Evolutionary conservation across 192 early-diverging fungal species (phyloP).

Genomic region (Backusella liffmaniae): DNA sequence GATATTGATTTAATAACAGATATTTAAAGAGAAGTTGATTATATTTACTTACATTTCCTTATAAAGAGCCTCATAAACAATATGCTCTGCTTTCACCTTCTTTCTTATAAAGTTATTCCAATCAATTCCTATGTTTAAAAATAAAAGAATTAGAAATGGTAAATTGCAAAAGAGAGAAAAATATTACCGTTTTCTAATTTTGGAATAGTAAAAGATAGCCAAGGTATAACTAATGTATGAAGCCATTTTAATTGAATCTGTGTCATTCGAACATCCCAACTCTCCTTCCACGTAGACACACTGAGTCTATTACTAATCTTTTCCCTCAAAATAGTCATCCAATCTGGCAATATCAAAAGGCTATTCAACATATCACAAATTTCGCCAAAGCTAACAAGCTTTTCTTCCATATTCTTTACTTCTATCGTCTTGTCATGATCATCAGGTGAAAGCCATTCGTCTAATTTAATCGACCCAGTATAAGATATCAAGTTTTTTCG

Average conservation of each 20-base stretch:
- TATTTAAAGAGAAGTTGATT: background rate
- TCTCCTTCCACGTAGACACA: background rate
- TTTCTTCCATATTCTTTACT: background rate
- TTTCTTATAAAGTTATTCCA: conserved; percentile 13
- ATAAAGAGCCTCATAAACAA: conserved; percentile 12
- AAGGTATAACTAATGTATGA: conserved; percentile 13
- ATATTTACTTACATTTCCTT: background rate
- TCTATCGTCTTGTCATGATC: background rate
- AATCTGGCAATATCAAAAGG: background rate
- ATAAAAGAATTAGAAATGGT: background rate
- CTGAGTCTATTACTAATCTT: background rate
- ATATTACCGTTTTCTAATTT: background rate
- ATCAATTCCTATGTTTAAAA: background rate
- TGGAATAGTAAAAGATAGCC: conserved; percentile 16
- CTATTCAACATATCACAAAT: conserved; percentile 1
- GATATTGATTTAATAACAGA: background rate
- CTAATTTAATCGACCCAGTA: background rate
- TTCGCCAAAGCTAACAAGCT: background rate
- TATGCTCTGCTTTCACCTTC: conserved; percentile 19
- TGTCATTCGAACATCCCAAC: background rate
- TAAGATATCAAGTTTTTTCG: background rate
- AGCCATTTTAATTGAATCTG: conserved; percentile 3
- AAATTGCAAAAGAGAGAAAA: background rate
- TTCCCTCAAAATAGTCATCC: background rate
- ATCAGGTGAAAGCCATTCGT: background rate